Evolutionary conservation across 352 stramenopile species (phyloP).

Genomic region (Saprolegnia parasitica): DNA sequence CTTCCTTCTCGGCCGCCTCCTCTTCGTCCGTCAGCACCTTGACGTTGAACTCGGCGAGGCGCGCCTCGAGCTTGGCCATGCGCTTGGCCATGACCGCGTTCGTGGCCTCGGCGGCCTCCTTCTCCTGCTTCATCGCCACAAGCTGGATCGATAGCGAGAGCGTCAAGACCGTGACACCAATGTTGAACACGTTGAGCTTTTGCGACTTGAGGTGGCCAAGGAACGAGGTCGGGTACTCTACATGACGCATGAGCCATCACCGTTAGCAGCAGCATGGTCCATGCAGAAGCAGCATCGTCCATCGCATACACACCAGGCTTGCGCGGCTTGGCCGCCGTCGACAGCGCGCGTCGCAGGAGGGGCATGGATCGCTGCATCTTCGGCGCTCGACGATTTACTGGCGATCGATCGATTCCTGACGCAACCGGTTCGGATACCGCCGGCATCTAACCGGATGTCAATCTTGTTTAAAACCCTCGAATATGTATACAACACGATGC

Average conservation of each 20-base stretch:
- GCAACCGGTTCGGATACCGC: not conserved
- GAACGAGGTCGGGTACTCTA: slow-evolving; percentile 81
- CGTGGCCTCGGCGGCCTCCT: slow-evolving; percentile 38
- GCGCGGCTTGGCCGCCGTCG: slow-evolving; percentile 5
- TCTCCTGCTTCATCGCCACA: slow-evolving; percentile 66
- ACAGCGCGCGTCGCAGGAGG: slow-evolving; percentile 13
- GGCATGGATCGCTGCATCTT: slow-evolving; percentile 3
- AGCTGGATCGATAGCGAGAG: slow-evolving; percentile 81
- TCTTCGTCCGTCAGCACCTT: slow-evolving; percentile 53
- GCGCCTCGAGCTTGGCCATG: slow-evolving; percentile 50
- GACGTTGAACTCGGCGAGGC: slow-evolving; percentile 59
- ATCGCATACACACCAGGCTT: slow-evolving; percentile 16
- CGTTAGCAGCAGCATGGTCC: not conserved
- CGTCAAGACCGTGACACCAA: slow-evolving; percentile 75
- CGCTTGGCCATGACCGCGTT: slow-evolving; percentile 46
- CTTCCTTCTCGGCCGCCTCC: slow-evolving; percentile 33
- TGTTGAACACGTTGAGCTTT: slow-evolving; percentile 84
- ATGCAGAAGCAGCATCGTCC: not conserved
- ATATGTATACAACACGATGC: not conserved
- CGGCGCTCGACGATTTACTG: not conserved
- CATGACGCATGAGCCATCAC: not conserved
- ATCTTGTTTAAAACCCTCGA: not conserved
- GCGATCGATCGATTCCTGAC: not conserved
- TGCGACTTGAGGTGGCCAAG: slow-evolving; percentile 68
- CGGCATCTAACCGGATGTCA: not conserved